These are phyloP conservation scores for Fraxinus albicans DNA, from an alignment of 305 asterid species.

Conservation along the genomic window DNA sequence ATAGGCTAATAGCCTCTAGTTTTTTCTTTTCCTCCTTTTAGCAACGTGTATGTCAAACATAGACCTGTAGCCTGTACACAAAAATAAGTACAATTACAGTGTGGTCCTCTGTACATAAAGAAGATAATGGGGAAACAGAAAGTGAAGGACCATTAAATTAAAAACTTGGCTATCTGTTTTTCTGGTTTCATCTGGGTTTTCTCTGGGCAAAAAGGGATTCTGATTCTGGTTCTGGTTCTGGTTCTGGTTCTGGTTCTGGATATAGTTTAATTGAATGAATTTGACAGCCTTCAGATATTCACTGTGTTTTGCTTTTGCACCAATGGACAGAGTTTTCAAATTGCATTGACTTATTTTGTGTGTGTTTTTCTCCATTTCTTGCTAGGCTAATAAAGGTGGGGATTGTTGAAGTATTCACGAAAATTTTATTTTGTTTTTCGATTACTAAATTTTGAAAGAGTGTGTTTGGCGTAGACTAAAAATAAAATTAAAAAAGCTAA, in stretches of 20 bases:
- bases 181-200: constrained; percentile 1
- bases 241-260: not conserved
- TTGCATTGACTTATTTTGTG: not conserved
- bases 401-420: too few species aligned
- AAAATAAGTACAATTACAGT: not conserved
- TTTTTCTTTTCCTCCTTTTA: not conserved
- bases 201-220: constrained; percentile 11
- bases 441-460: too few species aligned
- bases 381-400: not conserved
- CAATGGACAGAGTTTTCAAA: not conserved
- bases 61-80: constrained; percentile 24
- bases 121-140: constrained; percentile 15
- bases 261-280: not conserved
- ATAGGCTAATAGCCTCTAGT: constrained; percentile 21
- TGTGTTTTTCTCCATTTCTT: too few species aligned
- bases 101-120: constrained; percentile 31
- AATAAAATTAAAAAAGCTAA: too few species aligned
- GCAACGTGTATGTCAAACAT: constrained; percentile 4
- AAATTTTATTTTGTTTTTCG: too few species aligned
- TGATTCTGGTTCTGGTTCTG: not conserved
- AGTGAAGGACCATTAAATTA: constrained; percentile 30
- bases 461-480: too few species aligned
- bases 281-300: not conserved
- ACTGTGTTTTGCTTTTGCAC: not conserved
- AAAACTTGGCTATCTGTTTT: constrained; percentile 1